Base-by-base conservation (phyloP, 23 red algal species). In the Gracilaria gracilis region DNA sequence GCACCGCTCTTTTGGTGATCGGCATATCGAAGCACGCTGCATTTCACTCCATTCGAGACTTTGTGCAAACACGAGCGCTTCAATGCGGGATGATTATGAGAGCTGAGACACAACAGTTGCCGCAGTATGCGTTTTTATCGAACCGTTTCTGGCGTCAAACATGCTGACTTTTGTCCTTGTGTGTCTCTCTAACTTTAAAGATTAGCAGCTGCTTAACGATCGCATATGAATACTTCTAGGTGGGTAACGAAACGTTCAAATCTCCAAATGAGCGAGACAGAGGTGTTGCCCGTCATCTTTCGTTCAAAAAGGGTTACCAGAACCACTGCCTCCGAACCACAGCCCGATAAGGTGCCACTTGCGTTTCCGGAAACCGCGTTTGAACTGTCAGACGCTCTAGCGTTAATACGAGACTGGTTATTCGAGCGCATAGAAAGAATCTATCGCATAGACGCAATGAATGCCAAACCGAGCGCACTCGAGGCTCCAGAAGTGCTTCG, bases 41-140 rank as follows among this genome's bases (percentile, higher is more conserved):
- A 6, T 82, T 44, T 46, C 79, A 82, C 53, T 23, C 79, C 79
- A 40, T 32, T 29, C 79, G 58, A 36, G 79, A 59, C 36, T n/a
- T 23, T 62, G 58, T 21, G 54, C 49, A 36, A n/a, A 21, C 49
- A 23, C 32, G 23, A 9, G 79, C 53, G 79, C 53, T 88, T 77
- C 87, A 51, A 11, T 90, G 87, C 87, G 54, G 87, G 53, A 76
- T 81, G 50, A 90, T 90, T 90, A 90, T 90, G 87, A 90, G 87
- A 90, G 40, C 87, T 90, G 87, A 90, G 74, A 81, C 87, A 27
- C 54, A 34, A 33, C 7, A n/a, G n/a, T n/a, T n/a, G 34, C 0
- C 0, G 12, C 29, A 47, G 6, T 61, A 61, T 27, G 35, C n/a
- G 6, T 17, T 61, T 20, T 4, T 49, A 12, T 23, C 35, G 38